Evolutionary conservation across 1,284 basidiomycete genomes (phyloP).

Genomic region (Microbotryomycetes sp.): DNA sequence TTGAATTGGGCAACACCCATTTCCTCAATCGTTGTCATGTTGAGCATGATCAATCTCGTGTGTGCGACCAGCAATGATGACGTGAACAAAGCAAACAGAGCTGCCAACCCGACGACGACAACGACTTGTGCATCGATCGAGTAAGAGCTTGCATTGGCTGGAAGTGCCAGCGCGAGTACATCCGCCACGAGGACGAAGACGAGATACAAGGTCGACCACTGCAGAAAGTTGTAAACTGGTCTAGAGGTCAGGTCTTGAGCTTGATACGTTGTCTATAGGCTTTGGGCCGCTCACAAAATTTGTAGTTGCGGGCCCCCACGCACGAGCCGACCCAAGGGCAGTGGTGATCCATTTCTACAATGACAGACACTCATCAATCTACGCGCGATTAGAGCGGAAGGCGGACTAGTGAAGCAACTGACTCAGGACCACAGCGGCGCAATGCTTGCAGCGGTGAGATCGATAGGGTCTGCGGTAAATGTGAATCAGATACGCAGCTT

Average conservation of each 20-base stretch:
- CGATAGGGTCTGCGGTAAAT: conserved; percentile 56
- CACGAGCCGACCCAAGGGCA: conserved; percentile 66
- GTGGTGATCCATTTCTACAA: conserved; percentile 32
- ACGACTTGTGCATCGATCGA: conserved; percentile 56
- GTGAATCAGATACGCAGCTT: conserved; percentile 40
- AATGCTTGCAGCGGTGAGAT: conserved; percentile 62
- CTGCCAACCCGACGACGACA: conserved; percentile 57
- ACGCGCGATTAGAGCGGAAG: too few species aligned
- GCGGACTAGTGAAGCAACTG: too few species aligned
- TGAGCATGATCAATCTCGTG: conserved; percentile 54
- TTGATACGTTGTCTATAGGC: conserved; percentile 42
- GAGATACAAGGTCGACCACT: conserved; percentile 55
- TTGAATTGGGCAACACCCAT: conserved; percentile 54
- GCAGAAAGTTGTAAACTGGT: conserved; percentile 54
- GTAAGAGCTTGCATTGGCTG: conserved; percentile 37
- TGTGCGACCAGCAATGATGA: conserved; percentile 55
- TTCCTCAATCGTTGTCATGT: conserved; percentile 73
- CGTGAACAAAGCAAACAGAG: conserved; percentile 66
- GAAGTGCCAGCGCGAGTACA: conserved; percentile 48
- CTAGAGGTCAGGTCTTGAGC: not conserved
- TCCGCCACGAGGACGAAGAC: conserved; percentile 57
- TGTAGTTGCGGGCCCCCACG: conserved; percentile 72
- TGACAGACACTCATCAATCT: not conserved
- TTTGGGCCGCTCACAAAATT: conserved; percentile 39
- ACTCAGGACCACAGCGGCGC: conserved; percentile 32